Conservation (phyloP, 2,329 filamentous ascomycete species). For the Tolypocladium guangdongense region DNA sequence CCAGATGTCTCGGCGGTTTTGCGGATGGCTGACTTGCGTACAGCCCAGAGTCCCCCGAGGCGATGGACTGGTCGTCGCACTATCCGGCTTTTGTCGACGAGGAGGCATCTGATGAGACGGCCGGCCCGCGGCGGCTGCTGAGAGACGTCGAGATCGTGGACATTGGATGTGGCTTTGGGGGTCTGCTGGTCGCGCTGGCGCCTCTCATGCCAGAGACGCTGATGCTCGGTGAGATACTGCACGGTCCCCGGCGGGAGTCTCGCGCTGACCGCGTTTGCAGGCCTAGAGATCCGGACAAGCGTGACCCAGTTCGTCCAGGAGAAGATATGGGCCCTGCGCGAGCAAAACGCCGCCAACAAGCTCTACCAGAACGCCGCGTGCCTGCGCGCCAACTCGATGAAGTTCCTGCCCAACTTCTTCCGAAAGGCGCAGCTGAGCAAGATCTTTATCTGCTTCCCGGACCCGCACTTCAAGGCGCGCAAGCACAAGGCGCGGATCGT, state of each 20-base stretch:
- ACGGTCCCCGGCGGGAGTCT: neutral
- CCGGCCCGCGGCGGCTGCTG: slow-evolving; percentile 15
- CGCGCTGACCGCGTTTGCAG: slow-evolving; percentile 26
- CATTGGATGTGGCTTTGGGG: slow-evolving; percentile 95
- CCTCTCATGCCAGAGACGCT: slow-evolving; percentile 72
- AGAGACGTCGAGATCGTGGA: slow-evolving; percentile 85
- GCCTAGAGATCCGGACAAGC: slow-evolving; percentile 84
- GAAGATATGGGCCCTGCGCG: slow-evolving; percentile 70
- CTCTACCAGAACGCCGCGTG: slow-evolving; percentile 81
- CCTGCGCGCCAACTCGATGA: slow-evolving; percentile 93
- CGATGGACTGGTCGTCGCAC: slow-evolving; percentile 85
- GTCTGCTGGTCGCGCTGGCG: slow-evolving; percentile 74
- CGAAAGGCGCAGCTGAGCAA: slow-evolving; percentile 67
- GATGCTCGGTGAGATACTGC: slow-evolving; percentile 54
- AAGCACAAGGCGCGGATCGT: slow-evolving; percentile 98
- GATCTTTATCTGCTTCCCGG: slow-evolving; percentile 96
- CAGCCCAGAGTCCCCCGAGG: slow-evolving; percentile 65
- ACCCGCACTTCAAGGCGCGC: slow-evolving; percentile 93
- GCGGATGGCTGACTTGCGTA: neutral
- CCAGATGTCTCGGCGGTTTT: neutral
- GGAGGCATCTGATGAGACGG: slow-evolving; percentile 15
- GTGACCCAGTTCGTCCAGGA: slow-evolving; percentile 88
- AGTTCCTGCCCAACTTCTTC: slow-evolving; percentile 99
- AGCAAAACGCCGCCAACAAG: slow-evolving; percentile 40
- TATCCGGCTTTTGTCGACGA: slow-evolving; percentile 62